A percentile compares a stretch with the other conserved stretches of the same genome.
phyloP scores from a whole-genome alignment of 1,139 yeast genomes.

The Geotrichum europaeum region DNA sequence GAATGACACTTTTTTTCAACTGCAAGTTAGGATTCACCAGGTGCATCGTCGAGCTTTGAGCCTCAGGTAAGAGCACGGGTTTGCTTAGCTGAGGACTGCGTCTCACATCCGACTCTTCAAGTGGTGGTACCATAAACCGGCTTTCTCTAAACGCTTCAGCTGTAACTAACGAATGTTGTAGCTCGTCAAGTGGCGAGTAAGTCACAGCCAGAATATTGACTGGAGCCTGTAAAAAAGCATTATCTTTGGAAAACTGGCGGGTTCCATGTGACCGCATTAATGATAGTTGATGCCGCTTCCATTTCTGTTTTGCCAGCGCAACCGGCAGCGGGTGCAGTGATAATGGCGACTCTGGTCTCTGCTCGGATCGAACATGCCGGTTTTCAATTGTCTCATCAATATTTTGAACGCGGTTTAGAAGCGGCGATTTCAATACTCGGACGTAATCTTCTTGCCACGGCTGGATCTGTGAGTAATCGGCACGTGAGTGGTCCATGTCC shows the following conservation, averaged over 20 bases:
- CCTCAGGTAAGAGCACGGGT: background rate
- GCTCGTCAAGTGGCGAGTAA: constrained; percentile 11
- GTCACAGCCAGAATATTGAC: background rate
- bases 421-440: too few species aligned
- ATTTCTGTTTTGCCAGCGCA: background rate
- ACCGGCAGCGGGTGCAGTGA: background rate
- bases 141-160: background rate
- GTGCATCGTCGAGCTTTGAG: background rate
- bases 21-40: background rate
- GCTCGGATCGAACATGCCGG: background rate
- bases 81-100: background rate
- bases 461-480: background rate
- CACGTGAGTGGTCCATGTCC: background rate
- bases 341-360: background rate
- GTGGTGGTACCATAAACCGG: background rate
- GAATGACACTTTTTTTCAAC: background rate
- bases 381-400: background rate
- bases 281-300: background rate
- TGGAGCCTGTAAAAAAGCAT: background rate
- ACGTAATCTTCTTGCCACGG: background rate
- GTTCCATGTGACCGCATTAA: background rate
- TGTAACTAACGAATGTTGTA: background rate
- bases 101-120: background rate
- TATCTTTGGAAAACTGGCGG: background rate
- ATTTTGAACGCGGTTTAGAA: background rate